A percentile compares a stretch with the other conserved stretches of the same genome.
Conservation (phyloP, 1,139 yeast genomes). For the Yamadazyma oceani region DNA sequence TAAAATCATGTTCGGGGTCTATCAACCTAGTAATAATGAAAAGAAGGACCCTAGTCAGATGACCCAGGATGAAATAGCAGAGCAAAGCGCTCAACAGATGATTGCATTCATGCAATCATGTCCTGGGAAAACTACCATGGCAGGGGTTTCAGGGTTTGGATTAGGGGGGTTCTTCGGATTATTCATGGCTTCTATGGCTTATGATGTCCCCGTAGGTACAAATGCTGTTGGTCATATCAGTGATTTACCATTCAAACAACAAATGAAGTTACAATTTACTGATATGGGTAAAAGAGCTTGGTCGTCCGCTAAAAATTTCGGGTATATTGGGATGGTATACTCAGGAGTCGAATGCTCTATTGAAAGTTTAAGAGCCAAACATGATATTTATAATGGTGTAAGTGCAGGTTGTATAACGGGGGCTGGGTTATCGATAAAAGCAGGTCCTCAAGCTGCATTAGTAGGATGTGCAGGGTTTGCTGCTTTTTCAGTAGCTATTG, state of each 20-base stretch:
- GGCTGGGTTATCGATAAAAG: conserved; percentile 81
- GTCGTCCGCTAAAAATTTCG: conserved; percentile 90
- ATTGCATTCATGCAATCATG: conserved; percentile 86
- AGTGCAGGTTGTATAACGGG: conserved; percentile 96
- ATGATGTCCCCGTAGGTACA: conserved; percentile 75
- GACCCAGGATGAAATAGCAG: conserved; percentile 93
- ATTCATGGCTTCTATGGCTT: conserved; percentile 93
- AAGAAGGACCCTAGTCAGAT: conserved; percentile 54
- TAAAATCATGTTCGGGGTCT: conserved; percentile 19
- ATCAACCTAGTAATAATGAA: conserved; percentile 30
- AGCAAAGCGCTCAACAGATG: conserved; percentile 84
- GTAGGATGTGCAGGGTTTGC: conserved; percentile 98
- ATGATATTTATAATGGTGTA: conserved; percentile 89
- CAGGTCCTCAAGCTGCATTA: conserved; percentile 91
- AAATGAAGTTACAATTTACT: conserved; percentile 83
- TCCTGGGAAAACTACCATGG: conserved; percentile 89
- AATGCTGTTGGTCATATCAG: conserved; percentile 57
- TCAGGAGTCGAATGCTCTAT: conserved; percentile 94
- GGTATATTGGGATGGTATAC: conserved; percentile 89
- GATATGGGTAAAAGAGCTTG: conserved; percentile 91
- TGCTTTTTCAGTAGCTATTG: conserved; percentile 92
- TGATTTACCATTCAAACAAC: conserved; percentile 88
- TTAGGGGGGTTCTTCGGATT: conserved; percentile 96
- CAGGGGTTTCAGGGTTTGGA: conserved; percentile 93
- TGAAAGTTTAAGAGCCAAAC: conserved; percentile 84